A percentile compares a stretch with the other conserved stretches of the same genome.
Evolutionary conservation across 257 asterid species (phyloP).

Genomic region (Salvia miltiorrhiza): DNA sequence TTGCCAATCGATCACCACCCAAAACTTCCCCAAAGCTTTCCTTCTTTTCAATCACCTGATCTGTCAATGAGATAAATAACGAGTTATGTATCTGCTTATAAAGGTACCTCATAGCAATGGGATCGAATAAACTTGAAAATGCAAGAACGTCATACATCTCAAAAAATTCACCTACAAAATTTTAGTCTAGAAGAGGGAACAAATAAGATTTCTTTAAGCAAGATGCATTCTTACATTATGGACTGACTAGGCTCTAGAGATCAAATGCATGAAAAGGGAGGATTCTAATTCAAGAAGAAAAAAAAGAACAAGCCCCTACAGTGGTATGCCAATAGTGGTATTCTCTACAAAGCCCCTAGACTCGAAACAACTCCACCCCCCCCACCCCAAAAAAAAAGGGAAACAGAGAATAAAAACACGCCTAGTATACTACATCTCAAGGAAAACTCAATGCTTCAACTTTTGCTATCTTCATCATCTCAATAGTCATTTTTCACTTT

Average conservation of each 20-base stretch:
- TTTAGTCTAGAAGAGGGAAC: constrained; percentile 9
- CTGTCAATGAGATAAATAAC: constrained; percentile 36
- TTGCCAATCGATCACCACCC: constrained; percentile 63
- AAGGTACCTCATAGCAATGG: background rate
- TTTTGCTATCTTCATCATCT: background rate
- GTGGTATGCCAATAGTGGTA: background rate
- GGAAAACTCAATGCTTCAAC: background rate
- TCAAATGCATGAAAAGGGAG: background rate
- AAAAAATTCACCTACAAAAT: background rate
- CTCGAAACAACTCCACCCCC: background rate
- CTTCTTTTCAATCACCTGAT: constrained; percentile 49
- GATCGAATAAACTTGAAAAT: constrained; percentile 4
- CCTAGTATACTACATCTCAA: background rate
- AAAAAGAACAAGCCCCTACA: background rate
- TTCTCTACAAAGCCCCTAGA: background rate
- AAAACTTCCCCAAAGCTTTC: constrained; percentile 76
- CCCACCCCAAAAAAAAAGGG: background rate
- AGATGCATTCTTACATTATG: background rate
- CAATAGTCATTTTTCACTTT: background rate
- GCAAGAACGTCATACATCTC: background rate
- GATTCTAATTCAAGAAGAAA: background rate
- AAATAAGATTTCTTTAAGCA: background rate
- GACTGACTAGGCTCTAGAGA: constrained; percentile 2
- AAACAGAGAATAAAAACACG: background rate
- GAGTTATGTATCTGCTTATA: constrained; percentile 10